These are phyloP conservation scores for Nakazawaea molendinolei DNA, from an alignment of 805 yeast species.

Conservation along the genomic window DNA sequence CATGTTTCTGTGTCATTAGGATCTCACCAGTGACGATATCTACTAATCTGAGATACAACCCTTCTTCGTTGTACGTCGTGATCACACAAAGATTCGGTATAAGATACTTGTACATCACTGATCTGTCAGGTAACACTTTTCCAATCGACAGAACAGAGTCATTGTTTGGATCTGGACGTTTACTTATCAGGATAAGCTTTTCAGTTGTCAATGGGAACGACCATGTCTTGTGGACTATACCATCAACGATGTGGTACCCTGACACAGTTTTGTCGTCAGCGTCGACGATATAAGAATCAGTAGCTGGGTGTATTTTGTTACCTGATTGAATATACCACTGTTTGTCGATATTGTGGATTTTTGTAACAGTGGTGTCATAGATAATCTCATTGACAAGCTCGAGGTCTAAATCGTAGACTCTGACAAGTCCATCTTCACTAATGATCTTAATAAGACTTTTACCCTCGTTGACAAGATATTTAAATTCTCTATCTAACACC, in stretches of 20 bases:
- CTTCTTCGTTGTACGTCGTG: slow-evolving; percentile 25
- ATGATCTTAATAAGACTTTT: too few relatives aligned
- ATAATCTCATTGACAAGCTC: too few relatives aligned
- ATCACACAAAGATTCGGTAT: slow-evolving; percentile 61
- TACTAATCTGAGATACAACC: slow-evolving; percentile 44
- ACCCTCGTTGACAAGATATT: too few relatives aligned
- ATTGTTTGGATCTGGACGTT: slow-evolving; percentile 28
- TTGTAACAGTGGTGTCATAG: too few relatives aligned
- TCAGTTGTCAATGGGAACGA: neutral
- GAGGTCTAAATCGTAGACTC: too few relatives aligned
- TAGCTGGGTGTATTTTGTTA: too few relatives aligned
- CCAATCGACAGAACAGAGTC: slow-evolving; percentile 56
- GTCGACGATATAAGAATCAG: too few relatives aligned
- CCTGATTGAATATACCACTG: too few relatives aligned
- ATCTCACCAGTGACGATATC: slow-evolving; percentile 68
- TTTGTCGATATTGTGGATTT: too few relatives aligned
- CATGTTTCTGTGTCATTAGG: slow-evolving; percentile 37
- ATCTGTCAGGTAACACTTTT: slow-evolving; percentile 57
- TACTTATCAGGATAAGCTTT: slow-evolving; percentile 14
- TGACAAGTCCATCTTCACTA: too few relatives aligned
- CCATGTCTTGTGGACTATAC: slow-evolving; percentile 17
- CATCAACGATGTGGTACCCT: neutral
- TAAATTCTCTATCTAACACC: too few relatives aligned
- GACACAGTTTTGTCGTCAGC: too few relatives aligned
- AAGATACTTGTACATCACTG: slow-evolving; percentile 77